Base-by-base conservation (phyloP, 1,139 yeast genomes). In the Saccharomyces pastorianus region DNA sequence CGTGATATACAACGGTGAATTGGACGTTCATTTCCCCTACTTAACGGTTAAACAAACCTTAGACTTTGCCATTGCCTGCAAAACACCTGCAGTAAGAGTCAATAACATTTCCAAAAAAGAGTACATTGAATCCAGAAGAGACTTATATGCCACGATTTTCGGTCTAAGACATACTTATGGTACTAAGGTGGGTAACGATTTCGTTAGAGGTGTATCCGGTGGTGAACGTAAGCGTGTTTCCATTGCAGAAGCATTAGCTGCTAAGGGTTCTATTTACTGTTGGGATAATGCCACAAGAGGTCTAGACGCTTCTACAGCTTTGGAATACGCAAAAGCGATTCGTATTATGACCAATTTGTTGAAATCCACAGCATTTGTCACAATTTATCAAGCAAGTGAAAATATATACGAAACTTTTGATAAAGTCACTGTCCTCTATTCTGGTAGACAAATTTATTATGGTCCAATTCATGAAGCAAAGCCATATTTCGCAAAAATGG, bases 211-310 rank as follows among this genome's bases (percentile, higher is more conserved):
- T 70, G 88, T 86, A 38, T 84, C 91, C 48, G 95, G 95, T 63
- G 95, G 95, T 73, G 93, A 86, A 72, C 77, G 93, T 62, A 85
- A 85, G 71, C 83, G 95, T 71, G 93, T 86, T 26, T 84, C 91
- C 4, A 83, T 86, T 63, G 88, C 88, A 27, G 82, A 78, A 65
- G 82, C 81, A 0, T 67, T 77, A 61, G 78, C 79, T 38, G 76
- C 80, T 49, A 71, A 76, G 53, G 81, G 79, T 23, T 69, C 78
- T 20, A 68, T 80, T 34, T 79, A 79, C 65, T 80, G 84, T 67
- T 81, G 85, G 85, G 85, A 81, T 67, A 81, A 81, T 59, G 80
- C 84, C 4, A 81, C 84, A 6, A 76, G 84, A 70, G 85, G 85
- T 58, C 71, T 81, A 58, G 85, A 81, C 68, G 75, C 84, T 4